Percentiles rank a stretch among this genome's conserved stretches.
Conservation (phyloP, 768 basidiomycete genomes). For the Lentinus tigrinus region DNA sequence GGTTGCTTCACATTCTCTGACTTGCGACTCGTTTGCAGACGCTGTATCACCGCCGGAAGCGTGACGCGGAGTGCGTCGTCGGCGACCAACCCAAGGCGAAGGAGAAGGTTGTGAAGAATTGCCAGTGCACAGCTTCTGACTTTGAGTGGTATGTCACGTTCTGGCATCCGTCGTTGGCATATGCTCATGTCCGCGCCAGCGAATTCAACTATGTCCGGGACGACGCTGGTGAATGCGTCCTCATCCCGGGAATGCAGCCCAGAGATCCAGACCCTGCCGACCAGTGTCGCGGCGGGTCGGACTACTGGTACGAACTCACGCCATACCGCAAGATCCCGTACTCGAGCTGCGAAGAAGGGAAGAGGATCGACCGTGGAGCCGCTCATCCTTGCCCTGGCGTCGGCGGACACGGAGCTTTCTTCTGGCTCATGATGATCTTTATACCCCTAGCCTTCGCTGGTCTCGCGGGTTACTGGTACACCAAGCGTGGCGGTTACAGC, state of each 20-base stretch:
- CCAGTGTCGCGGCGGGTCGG: conserved; percentile 58
- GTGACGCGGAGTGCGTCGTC: conserved; percentile 80
- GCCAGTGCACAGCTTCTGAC: conserved; percentile 69
- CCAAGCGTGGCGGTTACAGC: conserved; percentile 66
- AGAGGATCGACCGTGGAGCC: conserved; percentile 72
- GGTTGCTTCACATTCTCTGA: neutral
- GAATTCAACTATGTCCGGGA: conserved; percentile 91
- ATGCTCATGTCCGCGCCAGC: conserved; percentile 39
- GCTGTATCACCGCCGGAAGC: conserved; percentile 84
- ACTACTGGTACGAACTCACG: conserved; percentile 94
- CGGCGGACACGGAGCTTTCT: conserved; percentile 66
- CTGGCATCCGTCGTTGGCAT: neutral
- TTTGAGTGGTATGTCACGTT: conserved; percentile 83
- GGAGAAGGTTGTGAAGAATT: conserved; percentile 62
- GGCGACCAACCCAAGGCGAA: conserved; percentile 61
- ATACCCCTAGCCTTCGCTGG: conserved; percentile 78
- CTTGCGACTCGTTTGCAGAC: conserved; percentile 49
- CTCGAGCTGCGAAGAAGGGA: conserved; percentile 82
- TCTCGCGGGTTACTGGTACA: conserved; percentile 80
- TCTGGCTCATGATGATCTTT: conserved; percentile 80
- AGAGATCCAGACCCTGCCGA: conserved; percentile 52
- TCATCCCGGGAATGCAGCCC: conserved; percentile 66
- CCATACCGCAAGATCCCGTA: conserved; percentile 88
- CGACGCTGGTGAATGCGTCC: conserved; percentile 68
- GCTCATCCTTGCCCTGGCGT: conserved; percentile 83